phyloP scores from a whole-genome alignment of 768 basidiomycete species.

The Paxillus ammoniavirescens region DNA sequence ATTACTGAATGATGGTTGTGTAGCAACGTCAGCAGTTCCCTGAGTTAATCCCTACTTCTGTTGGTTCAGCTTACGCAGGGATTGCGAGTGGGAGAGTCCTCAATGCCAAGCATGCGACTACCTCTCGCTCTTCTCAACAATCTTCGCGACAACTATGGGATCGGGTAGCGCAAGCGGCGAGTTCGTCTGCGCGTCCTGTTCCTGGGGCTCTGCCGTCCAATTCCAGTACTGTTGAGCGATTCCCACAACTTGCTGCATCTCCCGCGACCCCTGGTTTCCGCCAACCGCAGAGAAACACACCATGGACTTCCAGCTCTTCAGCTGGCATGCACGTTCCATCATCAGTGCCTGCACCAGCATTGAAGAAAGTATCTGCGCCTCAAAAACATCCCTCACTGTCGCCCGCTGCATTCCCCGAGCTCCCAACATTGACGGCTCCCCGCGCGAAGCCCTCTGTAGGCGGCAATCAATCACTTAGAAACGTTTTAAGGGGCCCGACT shows the following conservation, averaged over 20 bases:
- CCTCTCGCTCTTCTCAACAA: slow-evolving; percentile 51
- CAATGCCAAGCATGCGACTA: slow-evolving; percentile 77
- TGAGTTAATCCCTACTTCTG: slow-evolving; percentile 57
- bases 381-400: slow-evolving; percentile 44
- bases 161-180: slow-evolving; percentile 81
- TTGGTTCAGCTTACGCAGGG: slow-evolving; percentile 70
- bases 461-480: slow-evolving; percentile 65
- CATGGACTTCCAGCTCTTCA: slow-evolving; percentile 48
- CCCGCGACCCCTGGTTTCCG: slow-evolving; percentile 29
- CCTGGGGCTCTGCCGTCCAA: slow-evolving; percentile 16
- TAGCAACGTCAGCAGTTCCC: slow-evolving; percentile 88
- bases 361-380: not conserved
- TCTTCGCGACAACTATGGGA: slow-evolving; percentile 77
- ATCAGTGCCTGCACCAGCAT: slow-evolving; percentile 16
- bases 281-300: slow-evolving; percentile 52
- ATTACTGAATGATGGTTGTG: not conserved
- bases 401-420: slow-evolving; percentile 62
- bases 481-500: slow-evolving; percentile 44
- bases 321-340: slow-evolving; percentile 20
- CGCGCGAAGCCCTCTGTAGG: slow-evolving; percentile 47
- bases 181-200: slow-evolving; percentile 32
- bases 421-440: slow-evolving; percentile 47
- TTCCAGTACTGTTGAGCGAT: slow-evolving; percentile 27
- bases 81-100: slow-evolving; percentile 82
- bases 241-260: slow-evolving; percentile 28